Base-by-base conservation (phyloP, 2,329 filamentous ascomycete genomes). In the Arthrinium phaeospermum region DNA sequence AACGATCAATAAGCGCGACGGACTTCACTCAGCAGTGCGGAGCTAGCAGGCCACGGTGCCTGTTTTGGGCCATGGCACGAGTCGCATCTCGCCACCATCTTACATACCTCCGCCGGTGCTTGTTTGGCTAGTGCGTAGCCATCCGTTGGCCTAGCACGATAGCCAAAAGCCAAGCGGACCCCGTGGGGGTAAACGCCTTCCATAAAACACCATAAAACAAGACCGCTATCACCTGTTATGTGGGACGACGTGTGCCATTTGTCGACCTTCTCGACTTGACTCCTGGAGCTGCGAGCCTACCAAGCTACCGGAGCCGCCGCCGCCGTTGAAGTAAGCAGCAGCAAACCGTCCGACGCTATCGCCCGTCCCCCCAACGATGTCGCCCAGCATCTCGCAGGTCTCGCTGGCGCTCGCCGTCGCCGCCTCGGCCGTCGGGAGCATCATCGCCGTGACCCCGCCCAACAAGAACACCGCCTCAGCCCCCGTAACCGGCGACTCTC, bases 381-480 rank as follows among this genome's bases (percentile, higher is more conserved):
- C 53, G 12, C 7, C 30, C 30, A 37, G 30, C 53, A 5, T 73
- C 22, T 72, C 75, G 41, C 75, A 74, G 45, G 37, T 45, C n/a
- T 74, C 72, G 16, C 70, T 76, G 22, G 72, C 73, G 16, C 73
- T 74, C 8, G 73, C 78, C 1, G 76, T 82, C 16, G 22, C 81
- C 3, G 75, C 75, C 47, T 80, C 81, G 5, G 71, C 76, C 12
- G 68, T 75, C 19, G 81, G 79, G 3, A 81, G 78, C 16, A 82
- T 81, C 53, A 22, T 77, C 30, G 78, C 77, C 41, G 71, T 82
- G 24, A 76, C 77, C 3, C 80, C 80, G 7, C 81, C 82, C 4
- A 81, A 82, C 67, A 68, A 68, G 67, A 68, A 47, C 41, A 30
- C 41, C 41, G 67, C 16, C 24, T n/a, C 67, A 5, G n/a, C 41